Evolutionary conservation across 805 yeast species (phyloP), one percentile per base, ranked within the genome.

Genomic region (Metschnikowia chrysomelidarum): DNA sequence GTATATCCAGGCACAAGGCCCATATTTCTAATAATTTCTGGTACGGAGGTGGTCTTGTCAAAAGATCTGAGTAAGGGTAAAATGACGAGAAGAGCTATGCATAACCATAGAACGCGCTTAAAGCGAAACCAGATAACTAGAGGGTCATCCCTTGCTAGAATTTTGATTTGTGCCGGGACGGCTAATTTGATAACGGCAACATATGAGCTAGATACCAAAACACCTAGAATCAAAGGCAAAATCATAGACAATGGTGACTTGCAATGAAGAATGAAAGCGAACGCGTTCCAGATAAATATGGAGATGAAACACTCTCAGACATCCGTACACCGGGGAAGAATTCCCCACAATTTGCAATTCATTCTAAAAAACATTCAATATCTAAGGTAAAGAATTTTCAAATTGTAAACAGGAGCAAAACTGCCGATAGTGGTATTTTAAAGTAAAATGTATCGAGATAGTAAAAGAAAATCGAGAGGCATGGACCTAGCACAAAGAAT

Each of bases 71-170:
- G n/a, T n/a, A n/a, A n/a, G n/a, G n/a, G n/a, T n/a, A 29, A n/a
- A n/a, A n/a, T n/a, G 1, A 62, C 24, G 6, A 61, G 29, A 5
- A 67, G 47, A 1, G 56, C 25, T 2, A 50, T 32, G 18, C 74
- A 63, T 23, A 68, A 47, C 0, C 48, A 11, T 0, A 57, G 32
- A 1, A 74, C 64, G 24, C 75, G 53, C 4, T 13, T 38, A 7
- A 78, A 39, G 19, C 83, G 56, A 30, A 64, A 57, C 24, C 46
- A 43, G 2, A 78, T 64, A 4, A 76, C 72, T 0, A 13, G 29
- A 0, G 67, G 65, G 25, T 75, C 69, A 50, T 77, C 63, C 21
- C 84, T 50, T 32, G 53, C 53, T 16, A 40, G 47, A 3, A 47
- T 49, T 7, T 28, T 19, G 16, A 60, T 21, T 7, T 47, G 20